Base-by-base conservation (phyloP, 139 green algal species). In the Chlamydomonas sp. region DNA sequence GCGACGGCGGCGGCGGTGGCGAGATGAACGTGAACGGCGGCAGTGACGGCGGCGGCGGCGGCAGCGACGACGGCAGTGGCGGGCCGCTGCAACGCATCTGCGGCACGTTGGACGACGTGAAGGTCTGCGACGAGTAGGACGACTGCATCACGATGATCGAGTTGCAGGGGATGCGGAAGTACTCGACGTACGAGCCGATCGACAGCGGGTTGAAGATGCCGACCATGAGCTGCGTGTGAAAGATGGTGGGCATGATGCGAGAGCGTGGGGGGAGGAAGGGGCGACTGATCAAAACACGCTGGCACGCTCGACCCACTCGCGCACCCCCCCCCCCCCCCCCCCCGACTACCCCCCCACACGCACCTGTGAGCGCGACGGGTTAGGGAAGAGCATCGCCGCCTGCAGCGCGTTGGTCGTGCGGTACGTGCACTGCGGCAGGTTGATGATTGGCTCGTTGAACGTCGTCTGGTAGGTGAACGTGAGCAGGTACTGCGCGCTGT, bases 401-500 rank as follows among this genome's bases (percentile, higher is more conserved):
- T 72, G 28, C 29, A 72, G 28, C 13, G 24, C 30, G 66, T 63
- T 64, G 24, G 66, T 10, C 28, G 66, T 64, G 4, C 20, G 29
- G 48, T 72, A 72, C 33, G 48, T 72, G 66, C 2, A 28, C 2
- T 2, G 20, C 3, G 22, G 24, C 29, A 36, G 3, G 63, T 58
- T 37, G 35, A 49, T 28, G 6, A 67, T 35, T 33, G 63, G 63
- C 63, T 67, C 60, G 33, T 67, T 67, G 60, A 67, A 67, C 10
- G 60, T 67, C 8, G 35, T 67, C n/a, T 70, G 63, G 37, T 65
- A 72, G 5, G 47, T 72, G 66, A 49, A 72, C 4, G 30, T 22
- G 20, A 72, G 13, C 5, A 72, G 26, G 66, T 50, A 72, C 29
- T 37, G 35, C 33, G 66, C 48, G 47, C 39, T 43, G 31, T 8